Conservation (phyloP, 1,284 basidiomycete genomes). For the Xerocomus cyaneibrunnescens region DNA sequence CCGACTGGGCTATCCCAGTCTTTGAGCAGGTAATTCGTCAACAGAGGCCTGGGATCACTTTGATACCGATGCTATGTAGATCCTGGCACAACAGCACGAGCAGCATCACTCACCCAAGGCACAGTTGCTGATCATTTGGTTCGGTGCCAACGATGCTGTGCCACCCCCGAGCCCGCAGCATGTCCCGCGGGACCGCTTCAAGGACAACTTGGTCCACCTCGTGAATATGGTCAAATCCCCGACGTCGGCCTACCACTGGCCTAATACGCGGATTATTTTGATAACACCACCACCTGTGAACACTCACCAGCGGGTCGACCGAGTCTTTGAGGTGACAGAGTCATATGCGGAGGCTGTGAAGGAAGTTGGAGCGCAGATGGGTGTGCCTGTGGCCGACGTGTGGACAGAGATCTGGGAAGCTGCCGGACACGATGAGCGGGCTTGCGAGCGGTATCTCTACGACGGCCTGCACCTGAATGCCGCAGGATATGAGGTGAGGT, state of each 20-base stretch:
- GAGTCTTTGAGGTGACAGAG: constrained; percentile 60
- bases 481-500: constrained; percentile 63
- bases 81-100: constrained; percentile 54
- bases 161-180: constrained; percentile 61
- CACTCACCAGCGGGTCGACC: constrained; percentile 57
- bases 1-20: constrained; percentile 78
- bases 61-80: constrained; percentile 35
- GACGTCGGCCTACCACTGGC: constrained; percentile 65
- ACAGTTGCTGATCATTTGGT: constrained; percentile 81
- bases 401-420: constrained; percentile 69
- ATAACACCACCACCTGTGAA: constrained; percentile 86
- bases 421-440: constrained; percentile 56
- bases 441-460: constrained; percentile 48
- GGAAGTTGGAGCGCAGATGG: constrained; percentile 53
- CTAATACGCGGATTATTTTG: constrained; percentile 74
- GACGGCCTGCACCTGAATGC: constrained; percentile 81
- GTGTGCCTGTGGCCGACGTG: constrained; percentile 65
- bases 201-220: constrained; percentile 62
- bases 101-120: constrained; percentile 57
- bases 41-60: neutral
- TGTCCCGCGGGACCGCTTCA: constrained; percentile 69
- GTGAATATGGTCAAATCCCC: constrained; percentile 61
- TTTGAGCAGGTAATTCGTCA: constrained; percentile 62
- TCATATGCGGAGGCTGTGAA: constrained; percentile 70
- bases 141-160: constrained; percentile 83